Evolutionary conservation across 768 basidiomycete species (phyloP).

Genomic region (Boletus vermiculosoides): DNA sequence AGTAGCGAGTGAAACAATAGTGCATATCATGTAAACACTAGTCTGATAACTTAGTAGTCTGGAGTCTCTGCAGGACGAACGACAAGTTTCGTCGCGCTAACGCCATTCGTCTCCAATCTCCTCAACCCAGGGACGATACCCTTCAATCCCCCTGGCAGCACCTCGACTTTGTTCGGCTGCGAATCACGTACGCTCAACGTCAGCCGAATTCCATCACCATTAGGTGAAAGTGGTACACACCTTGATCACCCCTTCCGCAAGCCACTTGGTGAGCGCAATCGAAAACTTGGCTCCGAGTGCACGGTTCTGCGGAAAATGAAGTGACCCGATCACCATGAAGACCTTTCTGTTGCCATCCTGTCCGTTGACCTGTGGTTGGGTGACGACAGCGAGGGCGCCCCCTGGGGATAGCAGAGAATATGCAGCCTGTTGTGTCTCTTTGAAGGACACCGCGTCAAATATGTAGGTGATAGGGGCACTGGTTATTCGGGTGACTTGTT

Average conservation of each 20-base stretch:
- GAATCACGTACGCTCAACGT: not conserved
- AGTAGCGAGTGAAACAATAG: not conserved
- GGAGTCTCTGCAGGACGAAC: conserved; percentile 21
- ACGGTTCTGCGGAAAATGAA: conserved; percentile 5
- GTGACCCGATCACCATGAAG: not conserved
- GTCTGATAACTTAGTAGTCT: not conserved
- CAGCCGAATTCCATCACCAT: too few relatives aligned
- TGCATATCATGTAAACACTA: not conserved
- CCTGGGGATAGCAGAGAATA: conserved; percentile 30
- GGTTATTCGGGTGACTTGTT: conserved; percentile 7
- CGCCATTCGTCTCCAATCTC: conserved; percentile 25
- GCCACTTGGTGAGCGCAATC: conserved; percentile 14
- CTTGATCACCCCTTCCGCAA: conserved; percentile 19
- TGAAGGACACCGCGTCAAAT: conserved; percentile 33
- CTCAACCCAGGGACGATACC: conserved; percentile 35
- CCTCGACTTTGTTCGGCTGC: conserved; percentile 38
- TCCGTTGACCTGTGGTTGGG: not conserved
- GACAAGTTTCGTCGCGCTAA: conserved; percentile 43
- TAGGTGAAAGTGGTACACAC: not conserved
- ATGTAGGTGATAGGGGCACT: conserved; percentile 4
- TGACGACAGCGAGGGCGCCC: conserved; percentile 27
- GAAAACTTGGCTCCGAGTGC: conserved; percentile 13
- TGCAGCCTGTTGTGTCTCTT: conserved; percentile 33
- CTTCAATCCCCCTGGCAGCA: conserved; percentile 37
- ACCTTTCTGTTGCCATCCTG: conserved; percentile 1